A percentile compares a stretch with the other conserved stretches of the same genome.
Conservation (phyloP, 2,329 filamentous ascomycete species). For the Madurella fahalii region DNA sequence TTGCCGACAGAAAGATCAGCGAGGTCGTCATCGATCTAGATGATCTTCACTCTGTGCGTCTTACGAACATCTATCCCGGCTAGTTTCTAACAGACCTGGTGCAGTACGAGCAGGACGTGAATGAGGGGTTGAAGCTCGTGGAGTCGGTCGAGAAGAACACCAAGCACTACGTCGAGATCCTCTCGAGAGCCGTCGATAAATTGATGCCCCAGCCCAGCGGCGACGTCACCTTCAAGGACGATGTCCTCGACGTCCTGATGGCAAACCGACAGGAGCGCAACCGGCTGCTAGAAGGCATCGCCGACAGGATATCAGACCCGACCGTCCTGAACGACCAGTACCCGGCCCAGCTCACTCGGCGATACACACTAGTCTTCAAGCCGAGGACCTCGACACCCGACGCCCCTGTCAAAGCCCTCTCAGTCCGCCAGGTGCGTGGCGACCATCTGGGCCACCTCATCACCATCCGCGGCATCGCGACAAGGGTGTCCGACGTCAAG, state of each 20-base stretch:
- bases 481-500: slow-evolving; percentile 95
- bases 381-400: slow-evolving; percentile 71
- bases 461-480: slow-evolving; percentile 89
- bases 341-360: slow-evolving; percentile 82
- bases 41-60: slow-evolving; percentile 68
- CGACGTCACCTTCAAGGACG: slow-evolving; percentile 90
- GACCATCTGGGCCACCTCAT: slow-evolving; percentile 92
- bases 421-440: slow-evolving; percentile 89
- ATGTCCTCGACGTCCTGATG: slow-evolving; percentile 95
- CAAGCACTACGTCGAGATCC: slow-evolving; percentile 89
- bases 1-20: slow-evolving; percentile 73
- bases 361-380: slow-evolving; percentile 96
- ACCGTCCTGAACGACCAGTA: slow-evolving; percentile 71
- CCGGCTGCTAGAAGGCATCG: slow-evolving; percentile 65
- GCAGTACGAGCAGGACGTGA: slow-evolving; percentile 70
- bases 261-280: slow-evolving; percentile 85
- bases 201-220: slow-evolving; percentile 73
- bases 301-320: slow-evolving; percentile 62
- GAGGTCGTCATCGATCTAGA: slow-evolving; percentile 86
- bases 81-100: neutral
- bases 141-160: slow-evolving; percentile 86
- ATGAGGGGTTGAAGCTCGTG: slow-evolving; percentile 68
- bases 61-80: neutral
- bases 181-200: slow-evolving; percentile 84
- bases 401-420: slow-evolving; percentile 61